phyloP scores from a whole-genome alignment of 176 grass and related monocot genomes.

The Rhynchospora tenuis region DNA sequence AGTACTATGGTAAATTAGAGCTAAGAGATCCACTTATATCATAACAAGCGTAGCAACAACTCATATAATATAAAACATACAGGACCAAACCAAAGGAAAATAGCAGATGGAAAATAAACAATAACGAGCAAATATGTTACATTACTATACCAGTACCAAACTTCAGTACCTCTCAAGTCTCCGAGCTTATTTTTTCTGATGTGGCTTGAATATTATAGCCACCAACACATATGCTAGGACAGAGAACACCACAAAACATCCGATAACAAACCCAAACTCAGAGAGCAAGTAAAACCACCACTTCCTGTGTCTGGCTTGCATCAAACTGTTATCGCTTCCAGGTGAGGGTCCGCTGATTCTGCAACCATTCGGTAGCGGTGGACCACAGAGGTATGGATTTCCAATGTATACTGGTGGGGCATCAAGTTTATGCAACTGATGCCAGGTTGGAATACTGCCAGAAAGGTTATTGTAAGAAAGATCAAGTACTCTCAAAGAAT shows the following conservation, averaged over 20 bases:
- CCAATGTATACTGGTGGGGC: constrained; percentile 29
- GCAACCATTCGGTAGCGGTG: constrained; percentile 20
- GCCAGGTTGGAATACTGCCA: constrained; percentile 42
- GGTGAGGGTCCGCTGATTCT: not conserved
- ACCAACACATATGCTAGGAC: not conserved
- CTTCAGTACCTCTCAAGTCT: not conserved
- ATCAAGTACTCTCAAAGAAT: constrained; percentile 16
- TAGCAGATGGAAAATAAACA: not conserved
- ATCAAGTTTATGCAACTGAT: constrained; percentile 24
- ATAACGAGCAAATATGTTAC: not conserved
- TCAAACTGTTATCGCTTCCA: not conserved
- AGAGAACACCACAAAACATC: not conserved
- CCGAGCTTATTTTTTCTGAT: not conserved
- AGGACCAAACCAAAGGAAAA: not conserved
- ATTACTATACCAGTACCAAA: not conserved
- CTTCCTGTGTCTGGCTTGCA: not conserved
- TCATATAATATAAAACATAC: not conserved
- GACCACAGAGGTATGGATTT: constrained; percentile 39
- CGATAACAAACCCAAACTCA: not conserved
- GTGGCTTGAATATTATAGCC: not conserved
- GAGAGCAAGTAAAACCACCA: not conserved
- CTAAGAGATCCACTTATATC: not conserved
- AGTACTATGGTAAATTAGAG: not conserved
- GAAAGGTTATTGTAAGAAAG: constrained; percentile 17
- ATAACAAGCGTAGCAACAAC: not conserved